These are phyloP conservation scores for Arthrobotrys entomopaga DNA, from an alignment of 2,329 filamentous ascomycete genomes.

Conservation along the genomic window DNA sequence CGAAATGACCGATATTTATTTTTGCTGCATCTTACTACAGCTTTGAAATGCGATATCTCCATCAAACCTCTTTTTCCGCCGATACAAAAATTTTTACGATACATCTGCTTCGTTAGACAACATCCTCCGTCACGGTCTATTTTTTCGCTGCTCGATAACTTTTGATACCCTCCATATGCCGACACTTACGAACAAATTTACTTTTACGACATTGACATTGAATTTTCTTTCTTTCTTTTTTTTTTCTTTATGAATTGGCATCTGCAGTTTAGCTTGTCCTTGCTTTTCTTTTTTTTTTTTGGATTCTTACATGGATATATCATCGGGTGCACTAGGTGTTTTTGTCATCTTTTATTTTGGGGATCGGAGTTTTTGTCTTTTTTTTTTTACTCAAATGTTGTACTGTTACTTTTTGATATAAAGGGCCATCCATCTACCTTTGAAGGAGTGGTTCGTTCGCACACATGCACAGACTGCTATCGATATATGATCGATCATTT, in stretches of 20 bases:
- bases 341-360: background rate
- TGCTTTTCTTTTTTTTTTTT: constrained; percentile 4
- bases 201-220: constrained; percentile 26
- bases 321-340: constrained; percentile 24
- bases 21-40: constrained; percentile 40
- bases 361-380: constrained; percentile 13
- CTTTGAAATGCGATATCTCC: constrained; percentile 14
- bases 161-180: constrained; percentile 5
- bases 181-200: constrained; percentile 11
- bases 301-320: constrained; percentile 30
- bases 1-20: constrained; percentile 38
- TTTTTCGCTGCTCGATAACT: constrained; percentile 8
- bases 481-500: background rate
- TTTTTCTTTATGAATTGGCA: constrained; percentile 6
- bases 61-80: background rate
- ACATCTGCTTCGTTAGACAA: background rate
- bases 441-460: no score
- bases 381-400: constrained; percentile 12
- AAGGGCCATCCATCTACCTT: no score
- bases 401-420: constrained; percentile 1
- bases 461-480: constrained; percentile 4
- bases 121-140: constrained; percentile 1
- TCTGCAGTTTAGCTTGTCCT: constrained; percentile 13
- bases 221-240: constrained; percentile 4
- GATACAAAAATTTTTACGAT: background rate